Evolutionary conservation across 371 early-diverging fungal species (phyloP).

Genomic region (Mucor indicus): DNA sequence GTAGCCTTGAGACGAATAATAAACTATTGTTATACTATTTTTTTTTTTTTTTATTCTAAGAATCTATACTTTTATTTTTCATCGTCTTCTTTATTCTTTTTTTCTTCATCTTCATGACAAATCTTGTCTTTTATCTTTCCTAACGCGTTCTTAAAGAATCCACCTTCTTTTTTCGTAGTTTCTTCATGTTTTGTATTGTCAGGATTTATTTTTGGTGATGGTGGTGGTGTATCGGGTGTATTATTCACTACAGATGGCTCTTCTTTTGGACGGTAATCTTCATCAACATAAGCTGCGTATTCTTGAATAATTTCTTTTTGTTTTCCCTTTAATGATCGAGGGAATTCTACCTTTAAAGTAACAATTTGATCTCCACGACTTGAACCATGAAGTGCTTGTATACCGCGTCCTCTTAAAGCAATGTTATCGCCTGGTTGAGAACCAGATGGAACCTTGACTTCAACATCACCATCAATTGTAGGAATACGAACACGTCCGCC

Average conservation of each 20-base stretch:
- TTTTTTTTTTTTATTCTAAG: neutral
- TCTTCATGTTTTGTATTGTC: neutral
- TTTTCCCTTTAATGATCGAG: slow-evolving; percentile 49
- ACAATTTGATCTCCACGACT: slow-evolving; percentile 86
- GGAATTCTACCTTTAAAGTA: slow-evolving; percentile 74
- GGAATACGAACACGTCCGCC: slow-evolving; percentile 86
- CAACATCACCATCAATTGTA: slow-evolving; percentile 91
- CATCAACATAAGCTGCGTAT: slow-evolving; percentile 34
- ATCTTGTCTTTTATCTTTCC: slow-evolving; percentile 28
- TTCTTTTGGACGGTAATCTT: slow-evolving; percentile 25
- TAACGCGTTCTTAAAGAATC: slow-evolving; percentile 33
- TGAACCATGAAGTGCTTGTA: slow-evolving; percentile 48
- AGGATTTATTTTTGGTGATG: slow-evolving; percentile 16
- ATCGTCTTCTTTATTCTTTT: too few relatives aligned
- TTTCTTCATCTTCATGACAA: slow-evolving; percentile 34
- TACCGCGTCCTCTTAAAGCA: slow-evolving; percentile 74
- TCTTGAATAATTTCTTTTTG: slow-evolving; percentile 36
- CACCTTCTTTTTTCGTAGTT: slow-evolving; percentile 2
- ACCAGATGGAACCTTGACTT: slow-evolving; percentile 79
- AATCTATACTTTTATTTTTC: too few relatives aligned
- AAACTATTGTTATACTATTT: neutral
- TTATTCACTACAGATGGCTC: slow-evolving; percentile 1
- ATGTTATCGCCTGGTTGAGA: slow-evolving; percentile 85
- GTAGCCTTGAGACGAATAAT: too few relatives aligned
- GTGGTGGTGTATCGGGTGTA: slow-evolving; percentile 16